A percentile compares a stretch with the other conserved stretches of the same genome.
Conservation (phyloP, 2,329 filamentous ascomycete species). For the Thermoascus crustaceus region DNA sequence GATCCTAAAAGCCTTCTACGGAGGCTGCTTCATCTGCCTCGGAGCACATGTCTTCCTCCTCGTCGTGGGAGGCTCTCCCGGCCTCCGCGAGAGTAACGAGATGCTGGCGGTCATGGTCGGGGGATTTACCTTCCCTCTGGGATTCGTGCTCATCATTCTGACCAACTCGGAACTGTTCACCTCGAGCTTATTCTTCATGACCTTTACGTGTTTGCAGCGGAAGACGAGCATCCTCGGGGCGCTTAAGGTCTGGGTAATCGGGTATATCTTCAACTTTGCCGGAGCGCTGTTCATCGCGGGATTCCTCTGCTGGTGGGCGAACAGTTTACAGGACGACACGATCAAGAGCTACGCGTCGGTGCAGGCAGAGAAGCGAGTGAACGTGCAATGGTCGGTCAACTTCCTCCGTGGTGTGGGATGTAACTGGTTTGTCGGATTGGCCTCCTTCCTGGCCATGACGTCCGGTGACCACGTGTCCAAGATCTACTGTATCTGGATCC, state of each 20-base stretch:
- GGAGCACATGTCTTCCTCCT: conserved; percentile 3
- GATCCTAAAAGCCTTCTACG: conserved; percentile 5
- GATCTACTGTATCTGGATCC: conserved; percentile 18
- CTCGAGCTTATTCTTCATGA: conserved; percentile 1
- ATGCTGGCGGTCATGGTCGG: conserved; percentile 1
- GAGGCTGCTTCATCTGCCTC: conserved; percentile 4
- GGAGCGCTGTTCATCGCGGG: background rate
- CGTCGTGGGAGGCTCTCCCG: conserved; percentile 2
- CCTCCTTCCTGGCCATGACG: conserved; percentile 13
- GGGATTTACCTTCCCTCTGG: conserved; percentile 2
- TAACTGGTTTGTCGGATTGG: conserved; percentile 18
- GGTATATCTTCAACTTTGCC: background rate
- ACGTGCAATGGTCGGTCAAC: conserved; percentile 12
- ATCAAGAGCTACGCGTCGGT: background rate
- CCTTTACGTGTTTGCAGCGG: background rate
- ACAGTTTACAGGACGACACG: background rate
- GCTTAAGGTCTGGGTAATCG: background rate
- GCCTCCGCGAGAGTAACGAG: conserved; percentile 3
- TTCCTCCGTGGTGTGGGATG: conserved; percentile 19
- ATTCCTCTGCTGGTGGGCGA: conserved; percentile 1
- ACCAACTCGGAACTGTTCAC: conserved; percentile 2
- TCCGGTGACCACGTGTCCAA: conserved; percentile 15
- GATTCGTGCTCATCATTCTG: conserved; percentile 1
- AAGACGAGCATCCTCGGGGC: background rate
- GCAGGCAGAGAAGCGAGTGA: conserved; percentile 7